Percentiles rank a stretch among this genome's conserved stretches.
Conservation (phyloP, 2,329 filamentous ascomycete species). For the Colletotrichum falcatum region DNA sequence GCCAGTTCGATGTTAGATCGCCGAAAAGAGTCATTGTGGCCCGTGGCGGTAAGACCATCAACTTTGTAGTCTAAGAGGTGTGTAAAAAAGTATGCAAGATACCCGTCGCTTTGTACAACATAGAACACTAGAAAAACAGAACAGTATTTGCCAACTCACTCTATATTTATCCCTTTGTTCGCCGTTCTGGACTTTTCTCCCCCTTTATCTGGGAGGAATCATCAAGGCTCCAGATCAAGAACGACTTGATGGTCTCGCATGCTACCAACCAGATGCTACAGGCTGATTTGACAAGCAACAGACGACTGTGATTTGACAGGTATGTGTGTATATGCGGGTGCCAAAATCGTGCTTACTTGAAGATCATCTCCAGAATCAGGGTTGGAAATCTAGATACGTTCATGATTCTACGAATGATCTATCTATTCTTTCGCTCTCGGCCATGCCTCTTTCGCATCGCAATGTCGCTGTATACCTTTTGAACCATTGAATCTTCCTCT, state of each 20-base stretch:
- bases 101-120: constrained; percentile 33
- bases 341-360: neutral
- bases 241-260: too few species aligned
- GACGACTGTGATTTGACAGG: neutral
- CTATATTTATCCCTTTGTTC: neutral
- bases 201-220: neutral
- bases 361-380: neutral
- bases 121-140: constrained; percentile 5
- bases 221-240: neutral
- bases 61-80: constrained; percentile 73
- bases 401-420: neutral
- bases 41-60: constrained; percentile 75
- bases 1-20: constrained; percentile 57
- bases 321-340: neutral
- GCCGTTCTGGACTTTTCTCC: neutral
- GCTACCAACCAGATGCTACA: neutral
- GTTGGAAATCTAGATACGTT: neutral
- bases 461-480: neutral
- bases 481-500: neutral
- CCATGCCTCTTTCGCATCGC: neutral
- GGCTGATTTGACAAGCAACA: neutral
- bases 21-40: constrained; percentile 77
- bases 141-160: neutral
- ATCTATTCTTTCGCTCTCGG: neutral
- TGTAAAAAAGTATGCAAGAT: constrained; percentile 36